A percentile compares a stretch with the other conserved stretches of the same genome.
Evolutionary conservation across 257 asterid species (phyloP).

Genomic region (Solanum ossicruentum): DNA sequence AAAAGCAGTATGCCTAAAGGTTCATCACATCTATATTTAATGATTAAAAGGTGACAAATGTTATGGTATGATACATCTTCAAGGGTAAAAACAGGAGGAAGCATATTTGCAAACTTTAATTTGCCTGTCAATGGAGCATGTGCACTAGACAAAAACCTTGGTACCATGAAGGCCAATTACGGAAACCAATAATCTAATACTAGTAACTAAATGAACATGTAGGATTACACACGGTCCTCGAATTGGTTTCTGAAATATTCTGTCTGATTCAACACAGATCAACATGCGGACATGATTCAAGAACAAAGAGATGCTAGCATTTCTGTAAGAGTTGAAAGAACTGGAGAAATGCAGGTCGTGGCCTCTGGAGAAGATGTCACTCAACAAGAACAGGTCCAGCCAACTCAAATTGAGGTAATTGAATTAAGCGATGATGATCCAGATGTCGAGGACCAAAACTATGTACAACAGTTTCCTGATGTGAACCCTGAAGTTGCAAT

Average conservation of each 20-base stretch:
- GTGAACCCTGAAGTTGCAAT: not conserved
- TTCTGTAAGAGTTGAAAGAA: not conserved
- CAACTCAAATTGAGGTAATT: slow-evolving; percentile 18
- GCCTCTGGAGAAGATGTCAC: not conserved
- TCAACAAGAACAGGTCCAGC: not conserved
- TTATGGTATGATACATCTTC: not conserved
- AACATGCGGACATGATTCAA: not conserved
- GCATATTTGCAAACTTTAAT: not conserved
- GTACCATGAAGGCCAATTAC: not conserved
- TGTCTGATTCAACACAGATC: not conserved
- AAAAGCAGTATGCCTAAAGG: not conserved
- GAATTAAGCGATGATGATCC: slow-evolving; percentile 48
- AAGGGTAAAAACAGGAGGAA: not conserved
- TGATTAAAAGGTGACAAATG: not conserved
- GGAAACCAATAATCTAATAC: not conserved
- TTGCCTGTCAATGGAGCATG: not conserved
- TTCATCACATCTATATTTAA: not conserved
- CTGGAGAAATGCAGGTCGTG: not conserved
- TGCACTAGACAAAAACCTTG: not conserved
- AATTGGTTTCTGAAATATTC: not conserved
- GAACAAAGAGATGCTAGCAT: not conserved
- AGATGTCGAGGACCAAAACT: slow-evolving; percentile 6
- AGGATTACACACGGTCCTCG: not conserved
- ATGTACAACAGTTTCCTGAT: not conserved
- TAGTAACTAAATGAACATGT: not conserved